These are phyloP conservation scores for Boletus rubescentipes DNA, from an alignment of 768 basidiomycete genomes.

Conservation along the genomic window DNA sequence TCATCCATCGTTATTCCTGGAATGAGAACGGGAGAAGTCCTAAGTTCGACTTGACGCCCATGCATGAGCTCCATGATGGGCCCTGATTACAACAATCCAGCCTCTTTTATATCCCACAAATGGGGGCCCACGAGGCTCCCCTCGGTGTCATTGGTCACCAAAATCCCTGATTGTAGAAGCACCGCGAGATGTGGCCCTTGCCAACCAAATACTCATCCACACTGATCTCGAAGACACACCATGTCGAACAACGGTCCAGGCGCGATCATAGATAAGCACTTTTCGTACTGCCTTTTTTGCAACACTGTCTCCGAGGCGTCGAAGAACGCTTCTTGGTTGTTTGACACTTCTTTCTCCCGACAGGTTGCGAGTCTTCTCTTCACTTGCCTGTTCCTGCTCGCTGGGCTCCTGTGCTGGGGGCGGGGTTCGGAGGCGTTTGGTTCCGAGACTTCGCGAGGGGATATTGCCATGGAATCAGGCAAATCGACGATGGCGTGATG, in stretches of 20 bases:
- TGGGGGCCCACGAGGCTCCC: constrained; percentile 9
- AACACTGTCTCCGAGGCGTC: not conserved
- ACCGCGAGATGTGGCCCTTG: constrained; percentile 7
- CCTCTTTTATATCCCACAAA: constrained; percentile 1
- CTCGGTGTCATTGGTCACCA: constrained; percentile 5
- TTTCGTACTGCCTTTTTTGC: not conserved
- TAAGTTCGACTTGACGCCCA: not conserved
- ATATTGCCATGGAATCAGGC: not conserved
- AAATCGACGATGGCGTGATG: not conserved
- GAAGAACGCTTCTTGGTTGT: not conserved
- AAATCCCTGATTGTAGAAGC: constrained; percentile 13
- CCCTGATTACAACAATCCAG: constrained; percentile 2
- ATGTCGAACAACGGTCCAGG: not conserved
- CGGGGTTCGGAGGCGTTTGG: not conserved
- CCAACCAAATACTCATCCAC: constrained; percentile 15
- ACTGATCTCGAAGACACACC: constrained; percentile 23
- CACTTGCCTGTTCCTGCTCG: not conserved
- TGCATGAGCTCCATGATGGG: not conserved
- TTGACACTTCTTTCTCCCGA: constrained; percentile 1
- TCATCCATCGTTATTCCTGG: not conserved
- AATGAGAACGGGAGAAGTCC: not conserved
- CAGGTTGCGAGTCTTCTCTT: not conserved
- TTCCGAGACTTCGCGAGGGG: not conserved
- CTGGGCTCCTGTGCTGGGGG: constrained; percentile 1
- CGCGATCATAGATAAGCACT: constrained; percentile 20